Base-by-base conservation (phyloP, 2,329 filamentous ascomycete species). In the Aspergillus spinulosporus region DNA sequence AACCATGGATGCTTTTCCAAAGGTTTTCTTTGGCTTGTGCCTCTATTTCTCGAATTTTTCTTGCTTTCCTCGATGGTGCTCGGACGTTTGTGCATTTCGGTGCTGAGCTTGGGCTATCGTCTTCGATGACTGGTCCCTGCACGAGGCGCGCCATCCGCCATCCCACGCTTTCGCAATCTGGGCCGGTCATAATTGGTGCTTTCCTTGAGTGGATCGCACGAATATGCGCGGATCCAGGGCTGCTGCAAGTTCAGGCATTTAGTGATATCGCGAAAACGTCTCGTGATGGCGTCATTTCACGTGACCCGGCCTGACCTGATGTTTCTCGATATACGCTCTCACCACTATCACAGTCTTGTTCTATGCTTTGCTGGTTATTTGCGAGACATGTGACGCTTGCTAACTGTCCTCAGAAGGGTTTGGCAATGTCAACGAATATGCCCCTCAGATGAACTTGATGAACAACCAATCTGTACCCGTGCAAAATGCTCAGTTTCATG, bases 231-330 rank as follows among this genome's bases (percentile, higher is more conserved):
- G 57, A 64, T 62, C 58, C 61, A 60, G 51, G 59, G 59, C 53
- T 59, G 55, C 61, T 61, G 54, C 55, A 56, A 49, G 49, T 50
- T 39, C 43, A 46, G 49, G 49, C 49, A 51, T 58, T 46, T 55
- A 49, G 47, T 26, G 54, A 58, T 64, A 56, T 52, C 65, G 70
- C 63, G 64, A 68, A 48, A 37, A 8, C 47, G 51, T 58, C 57
- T 62, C 59, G 50, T 48, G 64, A 71, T 73, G 63, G 64, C 69
- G 68, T 66, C 63, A 73, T 69, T 60, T 49, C 70, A 73, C 71
- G 71, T 73, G 70, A 73, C 58, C n/a, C 29, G 4, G 14, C 9
- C 29, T 15, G 29, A 31, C 44, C 21, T 15, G 44, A 8, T 32
- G 31, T 15, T 29, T 31, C 14, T 47, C 44, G n/a, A 15, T 44